A percentile compares a stretch with the other conserved stretches of the same genome.
phyloP scores from a whole-genome alignment of 306 rosid species.

The Spatholobus suberectus region DNA sequence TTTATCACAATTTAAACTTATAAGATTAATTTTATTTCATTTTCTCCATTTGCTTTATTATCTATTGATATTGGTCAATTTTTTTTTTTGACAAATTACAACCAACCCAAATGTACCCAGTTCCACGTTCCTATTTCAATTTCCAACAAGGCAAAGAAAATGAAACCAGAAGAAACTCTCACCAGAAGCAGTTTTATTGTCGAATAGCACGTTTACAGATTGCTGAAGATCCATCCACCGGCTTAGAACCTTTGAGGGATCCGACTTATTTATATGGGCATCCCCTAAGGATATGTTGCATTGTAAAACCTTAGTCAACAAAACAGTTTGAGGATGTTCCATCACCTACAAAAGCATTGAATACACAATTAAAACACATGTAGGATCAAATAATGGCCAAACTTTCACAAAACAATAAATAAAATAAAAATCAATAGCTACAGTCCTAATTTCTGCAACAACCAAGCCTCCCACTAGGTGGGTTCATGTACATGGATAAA shows the following conservation, averaged over 20 bases:
- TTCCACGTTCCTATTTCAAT: neutral
- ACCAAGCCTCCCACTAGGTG: neutral
- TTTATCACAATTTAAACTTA: neutral
- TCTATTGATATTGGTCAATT: neutral
- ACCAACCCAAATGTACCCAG: slow-evolving; percentile 10
- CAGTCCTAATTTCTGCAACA: neutral
- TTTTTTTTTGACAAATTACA: slow-evolving; percentile 22
- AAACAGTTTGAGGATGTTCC: slow-evolving; percentile 92
- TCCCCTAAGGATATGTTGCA: slow-evolving; percentile 67
- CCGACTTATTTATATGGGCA: slow-evolving; percentile 60
- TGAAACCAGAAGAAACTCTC: slow-evolving; percentile 36
- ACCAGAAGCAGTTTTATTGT: slow-evolving; percentile 75
- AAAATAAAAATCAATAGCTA: slow-evolving; percentile 12
- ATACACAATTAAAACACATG: slow-evolving; percentile 18
- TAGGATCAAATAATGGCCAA: slow-evolving; percentile 36
- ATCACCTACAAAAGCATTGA: slow-evolving; percentile 61
- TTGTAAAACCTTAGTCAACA: slow-evolving; percentile 73
- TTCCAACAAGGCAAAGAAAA: slow-evolving; percentile 12
- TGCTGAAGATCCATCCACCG: slow-evolving; percentile 91
- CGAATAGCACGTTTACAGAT: slow-evolving; percentile 73
- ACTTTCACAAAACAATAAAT: slow-evolving; percentile 3
- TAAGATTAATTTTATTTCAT: neutral
- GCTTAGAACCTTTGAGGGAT: slow-evolving; percentile 46
- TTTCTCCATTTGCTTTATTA: slow-evolving; percentile 3
- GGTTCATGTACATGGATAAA: neutral